Conservation (phyloP, 306 rosid species). For the Sindora glabra region DNA sequence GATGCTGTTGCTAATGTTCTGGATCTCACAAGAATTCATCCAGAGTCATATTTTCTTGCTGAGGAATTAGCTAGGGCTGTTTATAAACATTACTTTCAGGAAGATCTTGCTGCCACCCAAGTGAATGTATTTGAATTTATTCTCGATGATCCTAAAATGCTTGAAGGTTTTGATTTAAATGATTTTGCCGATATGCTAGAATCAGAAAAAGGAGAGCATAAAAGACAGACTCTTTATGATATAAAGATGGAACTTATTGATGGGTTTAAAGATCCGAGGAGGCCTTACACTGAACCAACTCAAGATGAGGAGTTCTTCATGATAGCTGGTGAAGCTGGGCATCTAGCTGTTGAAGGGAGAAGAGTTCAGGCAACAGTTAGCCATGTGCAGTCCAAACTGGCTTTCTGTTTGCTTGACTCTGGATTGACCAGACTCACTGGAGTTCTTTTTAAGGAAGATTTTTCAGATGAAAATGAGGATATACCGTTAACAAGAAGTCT, state of each 20-base stretch:
- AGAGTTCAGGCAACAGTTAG: constrained; percentile 37
- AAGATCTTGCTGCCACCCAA: constrained; percentile 4
- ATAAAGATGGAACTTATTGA: constrained; percentile 36
- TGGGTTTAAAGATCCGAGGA: constrained; percentile 43
- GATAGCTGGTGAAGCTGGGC: constrained; percentile 34
- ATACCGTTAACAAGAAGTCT: constrained; percentile 21
- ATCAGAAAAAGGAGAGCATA: constrained; percentile 23
- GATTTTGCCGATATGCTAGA: constrained; percentile 25
- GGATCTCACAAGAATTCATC: constrained; percentile 43
- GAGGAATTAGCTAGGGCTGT: constrained; percentile 37
- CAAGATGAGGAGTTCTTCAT: constrained; percentile 37
- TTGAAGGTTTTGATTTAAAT: constrained; percentile 31
- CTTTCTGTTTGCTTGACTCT: constrained; percentile 32
- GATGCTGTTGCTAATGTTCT: constrained; percentile 20
- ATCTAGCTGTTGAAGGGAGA: constrained; percentile 29
- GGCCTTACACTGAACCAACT: constrained; percentile 26
- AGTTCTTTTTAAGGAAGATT: constrained; percentile 26
- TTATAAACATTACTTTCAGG: background rate
- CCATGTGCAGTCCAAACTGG: constrained; percentile 23
- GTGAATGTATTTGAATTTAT: constrained; percentile 25
- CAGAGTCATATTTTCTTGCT: constrained; percentile 40
- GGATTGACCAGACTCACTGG: constrained; percentile 40
- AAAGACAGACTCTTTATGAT: constrained; percentile 26
- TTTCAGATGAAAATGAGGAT: constrained; percentile 31
- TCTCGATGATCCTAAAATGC: constrained; percentile 27